Base-by-base conservation (phyloP, 495 filamentous ascomycete genomes). In the Chaetomium cochliodes region DNA sequence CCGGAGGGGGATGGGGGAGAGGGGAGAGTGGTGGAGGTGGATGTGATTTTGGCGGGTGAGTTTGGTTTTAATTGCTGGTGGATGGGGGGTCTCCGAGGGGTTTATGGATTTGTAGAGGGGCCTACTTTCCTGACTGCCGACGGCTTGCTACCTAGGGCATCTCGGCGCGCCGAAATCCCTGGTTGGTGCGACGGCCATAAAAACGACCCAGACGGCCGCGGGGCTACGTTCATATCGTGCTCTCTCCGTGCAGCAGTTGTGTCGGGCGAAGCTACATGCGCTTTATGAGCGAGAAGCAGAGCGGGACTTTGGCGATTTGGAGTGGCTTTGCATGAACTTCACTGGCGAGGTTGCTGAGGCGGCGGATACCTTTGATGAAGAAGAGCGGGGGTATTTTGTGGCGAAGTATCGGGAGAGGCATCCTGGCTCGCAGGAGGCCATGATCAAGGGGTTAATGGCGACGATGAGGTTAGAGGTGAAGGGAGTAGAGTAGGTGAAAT, bases 281-380 rank as follows among this genome's bases (percentile, higher is more conserved):
- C 28, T 54, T 0, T 4, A 54, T 5, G 13, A 18, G 23, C 25
- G 51, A 8, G 51, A 54, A 18, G 26, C 51, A 2, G 51, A 54
- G 51, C 25, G 51, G 26, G 51, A 54, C 16, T 54, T 54, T 7
- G 25, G 26, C 16, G 51, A 54, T 16, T 15, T 54, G 3, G 51
- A 54, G 26, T 54, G 51, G 51, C 26, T 54, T 13, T 54, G 51
- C 51, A 18, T 54, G 25, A 54, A 15, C 26, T 33, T 28, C 26
- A n/a, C 12, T 15, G 15, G 8, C 12, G 51, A 54, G 25, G 12
- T 54, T 13, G 2, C 16, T 2, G 26, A 54, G 11, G 28, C 23
- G 16, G 51, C 51, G 28, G 51, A 30, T n/a, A 30, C 13, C 3
- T 7, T 33, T 2, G 51, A n/a, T 13, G 51, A 54, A 18, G 4